Conservation (phyloP, 139 green algal genomes). For the Axilococcus clingmanii region DNA sequence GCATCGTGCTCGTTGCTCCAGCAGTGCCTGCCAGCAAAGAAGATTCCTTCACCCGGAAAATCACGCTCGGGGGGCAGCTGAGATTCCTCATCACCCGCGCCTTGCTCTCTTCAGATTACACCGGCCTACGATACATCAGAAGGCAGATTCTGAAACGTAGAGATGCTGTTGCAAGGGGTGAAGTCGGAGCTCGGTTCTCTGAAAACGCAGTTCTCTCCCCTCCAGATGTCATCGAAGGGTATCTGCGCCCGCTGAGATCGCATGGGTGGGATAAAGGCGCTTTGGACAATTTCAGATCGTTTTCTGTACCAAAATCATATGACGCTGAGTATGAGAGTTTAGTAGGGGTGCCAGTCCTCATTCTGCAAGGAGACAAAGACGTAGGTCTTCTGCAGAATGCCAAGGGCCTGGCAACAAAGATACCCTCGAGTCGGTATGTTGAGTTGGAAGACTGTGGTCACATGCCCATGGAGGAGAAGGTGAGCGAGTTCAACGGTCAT, state of each 20-base stretch:
- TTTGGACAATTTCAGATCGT: conserved; percentile 33
- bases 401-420: neutral
- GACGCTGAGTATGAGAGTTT: neutral
- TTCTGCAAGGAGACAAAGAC: conserved; percentile 13
- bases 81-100: conserved; percentile 20
- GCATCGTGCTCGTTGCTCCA: conserved; percentile 40
- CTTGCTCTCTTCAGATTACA: conserved; percentile 28
- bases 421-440: neutral
- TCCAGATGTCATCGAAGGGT: conserved; percentile 45
- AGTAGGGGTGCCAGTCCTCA: conserved; percentile 7
- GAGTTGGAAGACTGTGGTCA: conserved; percentile 11
- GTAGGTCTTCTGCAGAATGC: conserved; percentile 6
- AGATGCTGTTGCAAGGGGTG: conserved; percentile 25
- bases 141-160: conserved; percentile 25
- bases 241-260: conserved; percentile 39
- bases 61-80: conserved; percentile 36
- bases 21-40: conserved; percentile 26
- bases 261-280: conserved; percentile 49
- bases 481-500: conserved; percentile 4
- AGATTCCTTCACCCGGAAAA: conserved; percentile 15
- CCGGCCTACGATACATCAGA: conserved; percentile 47
- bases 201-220: neutral
- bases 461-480: conserved; percentile 19
- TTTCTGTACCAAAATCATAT: conserved; percentile 19
- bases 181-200: conserved; percentile 12